Base-by-base conservation (phyloP, 2,329 filamentous ascomycete species). In the Ophiostoma novo-ulmi region DNA sequence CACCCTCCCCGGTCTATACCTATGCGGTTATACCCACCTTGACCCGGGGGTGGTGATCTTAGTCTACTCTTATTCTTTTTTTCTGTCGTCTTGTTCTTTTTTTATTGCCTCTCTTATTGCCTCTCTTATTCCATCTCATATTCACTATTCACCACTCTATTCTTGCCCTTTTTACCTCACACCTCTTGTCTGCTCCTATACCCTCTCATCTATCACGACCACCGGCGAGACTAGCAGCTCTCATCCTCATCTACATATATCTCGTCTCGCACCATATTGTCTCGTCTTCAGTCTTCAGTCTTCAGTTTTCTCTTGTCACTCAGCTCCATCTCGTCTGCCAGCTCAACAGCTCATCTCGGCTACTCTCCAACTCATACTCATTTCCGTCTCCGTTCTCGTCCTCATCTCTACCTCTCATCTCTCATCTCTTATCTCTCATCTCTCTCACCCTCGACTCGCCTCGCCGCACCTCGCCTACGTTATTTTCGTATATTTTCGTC, bases 21-120 rank as follows among this genome's bases (percentile, higher is more conserved):
- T 65, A 22, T 39, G 35, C 63, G 63, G 36, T 41, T 65, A 65
- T 39, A 65, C 63, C 63, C 63, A 65, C 36, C 63, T 39, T n/a
- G 35, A 22, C 63, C 63, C 63, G 63, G 20, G 20, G 36, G 63
- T 39, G 36, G 38, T 38, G 63, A 65, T 65, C 63, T 11, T 64
- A n/a, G 31, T 64, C 13, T 65, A 38, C 7, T 61, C 55, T 61
- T 61, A 31, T 35, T 61, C 55, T 22, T 26, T 26, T 26, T 13
- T 3, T 14, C 26, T 26, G 4, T 26, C 31, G 31, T 14, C 26
- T 10, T 58, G n/a, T 26, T 58, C 13, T 8, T 26, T 26, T 48
- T 48, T 48, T 20, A 20, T 20, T 14, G 13, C 17, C 41, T 44
- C 17, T 48, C 14, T 48, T n/a, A 48, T 17, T 3, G 2, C 44